Conservation (phyloP, 257 asterid species). For the Nicotiana paniculata region DNA sequence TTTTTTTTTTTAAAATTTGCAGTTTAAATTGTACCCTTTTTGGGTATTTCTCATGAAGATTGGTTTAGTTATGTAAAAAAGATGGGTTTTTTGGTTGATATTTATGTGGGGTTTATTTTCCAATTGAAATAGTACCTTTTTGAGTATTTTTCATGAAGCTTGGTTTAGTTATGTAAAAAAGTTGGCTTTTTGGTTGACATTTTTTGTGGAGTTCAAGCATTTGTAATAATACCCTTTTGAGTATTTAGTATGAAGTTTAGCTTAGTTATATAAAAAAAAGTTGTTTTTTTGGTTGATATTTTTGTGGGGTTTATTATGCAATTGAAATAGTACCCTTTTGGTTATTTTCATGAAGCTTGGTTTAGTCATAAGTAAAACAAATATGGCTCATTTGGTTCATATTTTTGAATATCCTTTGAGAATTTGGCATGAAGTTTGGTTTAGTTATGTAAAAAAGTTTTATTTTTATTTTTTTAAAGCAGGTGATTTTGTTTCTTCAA, state of each 20-base stretch:
- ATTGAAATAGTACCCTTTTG: constrained; percentile 8
- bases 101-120: too few relatives aligned
- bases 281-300: too few relatives aligned
- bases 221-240: constrained; percentile 16
- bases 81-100: constrained; percentile 6
- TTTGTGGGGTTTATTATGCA: constrained; percentile 15
- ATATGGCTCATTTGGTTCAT: constrained; percentile 19
- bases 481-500: constrained; percentile 60
- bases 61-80: too few relatives aligned
- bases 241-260: constrained; percentile 14
- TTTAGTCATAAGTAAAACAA: background rate
- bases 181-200: background rate
- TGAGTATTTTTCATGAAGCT: background rate
- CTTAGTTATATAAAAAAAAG: background rate
- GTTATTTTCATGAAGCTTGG: background rate
- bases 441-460: background rate
- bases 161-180: background rate
- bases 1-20: background rate
- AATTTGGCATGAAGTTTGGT: background rate
- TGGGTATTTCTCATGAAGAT: background rate
- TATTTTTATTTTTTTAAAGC: constrained; percentile 22
- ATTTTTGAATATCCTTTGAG: background rate
- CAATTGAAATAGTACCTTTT: constrained; percentile 13
- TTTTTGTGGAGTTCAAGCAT: background rate
- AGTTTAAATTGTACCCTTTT: constrained; percentile 13